Evolutionary conservation across 1,284 basidiomycete species (phyloP).

Genomic region (Crocinoboletus sp.): DNA sequence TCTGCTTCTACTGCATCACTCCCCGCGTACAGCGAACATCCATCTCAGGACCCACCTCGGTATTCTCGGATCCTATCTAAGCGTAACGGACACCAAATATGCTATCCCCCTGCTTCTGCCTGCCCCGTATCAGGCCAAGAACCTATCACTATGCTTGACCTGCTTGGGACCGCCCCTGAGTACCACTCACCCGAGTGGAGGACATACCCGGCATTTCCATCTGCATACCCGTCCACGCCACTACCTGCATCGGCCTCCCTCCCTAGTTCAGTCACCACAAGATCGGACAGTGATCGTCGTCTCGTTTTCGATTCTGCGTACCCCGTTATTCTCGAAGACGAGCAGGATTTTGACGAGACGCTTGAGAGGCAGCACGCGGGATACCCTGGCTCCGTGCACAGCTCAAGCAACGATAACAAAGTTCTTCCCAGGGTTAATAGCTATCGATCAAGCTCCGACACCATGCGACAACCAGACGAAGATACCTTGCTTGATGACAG

Average conservation of each 20-base stretch:
- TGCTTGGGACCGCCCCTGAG: conserved; percentile 26
- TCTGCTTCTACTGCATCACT: conserved; percentile 22
- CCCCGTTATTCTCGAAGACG: conserved; percentile 31
- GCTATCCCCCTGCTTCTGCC: conserved; percentile 37
- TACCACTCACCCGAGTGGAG: conserved; percentile 39
- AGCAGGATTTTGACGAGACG: conserved; percentile 57
- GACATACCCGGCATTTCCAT: conserved; percentile 47
- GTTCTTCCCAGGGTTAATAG: conserved; percentile 5
- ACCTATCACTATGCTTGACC: conserved; percentile 5
- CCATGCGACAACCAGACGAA: conserved; percentile 17
- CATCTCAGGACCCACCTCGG: conserved; percentile 20
- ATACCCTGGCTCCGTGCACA: conserved; percentile 52
- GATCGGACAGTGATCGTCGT: conserved; percentile 12
- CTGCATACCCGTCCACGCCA: conserved; percentile 51
- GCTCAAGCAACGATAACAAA: conserved; percentile 49
- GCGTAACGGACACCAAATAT: conserved; percentile 32
- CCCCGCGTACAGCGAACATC: conserved; percentile 27
- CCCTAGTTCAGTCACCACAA: conserved; percentile 11
- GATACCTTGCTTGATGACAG: conserved; percentile 22
- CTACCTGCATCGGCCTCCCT: conserved; percentile 21
- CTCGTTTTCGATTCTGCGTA: conserved; percentile 21
- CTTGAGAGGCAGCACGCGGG: conserved; percentile 58
- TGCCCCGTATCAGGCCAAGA: conserved; percentile 17
- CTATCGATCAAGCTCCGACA: conserved; percentile 16
- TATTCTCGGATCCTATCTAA: conserved; percentile 25